These are phyloP conservation scores for Mycena haematopus DNA, from an alignment of 768 basidiomycete genomes.

Conservation along the genomic window DNA sequence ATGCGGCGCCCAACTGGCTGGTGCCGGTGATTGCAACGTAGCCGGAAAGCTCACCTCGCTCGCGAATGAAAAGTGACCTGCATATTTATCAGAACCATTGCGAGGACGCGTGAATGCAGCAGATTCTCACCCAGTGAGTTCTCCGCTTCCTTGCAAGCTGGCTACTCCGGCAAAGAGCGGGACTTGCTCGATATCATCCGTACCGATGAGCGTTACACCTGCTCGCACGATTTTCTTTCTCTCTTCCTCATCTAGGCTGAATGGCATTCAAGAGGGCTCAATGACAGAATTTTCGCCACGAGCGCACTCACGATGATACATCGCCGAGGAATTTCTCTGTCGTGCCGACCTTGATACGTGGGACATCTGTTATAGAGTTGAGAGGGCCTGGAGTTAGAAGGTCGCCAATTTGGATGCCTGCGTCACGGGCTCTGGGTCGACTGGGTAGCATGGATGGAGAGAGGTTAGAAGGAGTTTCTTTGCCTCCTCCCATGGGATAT, in stretches of 20 bases:
- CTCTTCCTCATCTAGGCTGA: constrained; percentile 24
- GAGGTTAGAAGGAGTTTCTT: neutral
- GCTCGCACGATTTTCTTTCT: constrained; percentile 26
- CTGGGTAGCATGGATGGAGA: neutral
- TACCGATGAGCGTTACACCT: constrained; percentile 26
- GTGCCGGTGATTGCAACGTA: constrained; percentile 27
- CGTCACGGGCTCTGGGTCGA: constrained; percentile 27
- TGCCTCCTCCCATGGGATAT: constrained; percentile 7
- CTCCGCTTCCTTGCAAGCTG: constrained; percentile 22
- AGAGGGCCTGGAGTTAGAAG: constrained; percentile 21
- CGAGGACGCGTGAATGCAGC: neutral
- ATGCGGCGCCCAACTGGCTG: constrained; percentile 17
- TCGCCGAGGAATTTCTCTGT: constrained; percentile 22
- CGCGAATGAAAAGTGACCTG: constrained; percentile 16
- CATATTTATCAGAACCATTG: neutral
- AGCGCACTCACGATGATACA: constrained; percentile 14
- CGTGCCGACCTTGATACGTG: constrained; percentile 26
- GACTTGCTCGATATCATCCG: constrained; percentile 20
- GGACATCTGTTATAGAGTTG: constrained; percentile 28
- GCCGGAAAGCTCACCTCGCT: constrained; percentile 12
- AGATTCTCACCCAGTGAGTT: constrained; percentile 21
- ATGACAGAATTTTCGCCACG: too few relatives aligned
- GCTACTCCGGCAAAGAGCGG: constrained; percentile 27
- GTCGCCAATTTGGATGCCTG: constrained; percentile 24
- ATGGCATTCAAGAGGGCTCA: neutral